Percentiles rank a stretch among this genome's conserved stretches.
Evolutionary conservation across 495 filamentous ascomycete species (phyloP).

Genomic region (Penicillium manginii): DNA sequence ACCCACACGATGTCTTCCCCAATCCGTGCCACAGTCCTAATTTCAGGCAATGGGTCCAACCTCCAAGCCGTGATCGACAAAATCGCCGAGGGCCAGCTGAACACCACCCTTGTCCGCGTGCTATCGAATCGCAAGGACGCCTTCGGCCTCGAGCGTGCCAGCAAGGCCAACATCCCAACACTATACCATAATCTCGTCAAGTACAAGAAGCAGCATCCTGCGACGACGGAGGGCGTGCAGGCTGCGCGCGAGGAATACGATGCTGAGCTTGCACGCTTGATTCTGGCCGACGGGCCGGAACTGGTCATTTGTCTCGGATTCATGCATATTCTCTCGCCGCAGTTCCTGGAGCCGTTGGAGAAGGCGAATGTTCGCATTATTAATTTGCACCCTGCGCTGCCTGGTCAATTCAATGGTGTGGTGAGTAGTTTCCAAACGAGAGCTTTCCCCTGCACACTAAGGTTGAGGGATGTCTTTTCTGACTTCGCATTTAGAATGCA

Average conservation of each 20-base stretch:
- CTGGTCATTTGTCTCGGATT: slow-evolving; percentile 65
- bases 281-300: slow-evolving; percentile 70
- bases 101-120: slow-evolving; percentile 72
- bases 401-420: slow-evolving; percentile 76
- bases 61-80: slow-evolving; percentile 90
- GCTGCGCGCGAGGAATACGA: slow-evolving; percentile 74
- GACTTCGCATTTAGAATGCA: slow-evolving; percentile 48
- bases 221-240: slow-evolving; percentile 46
- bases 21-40: slow-evolving; percentile 63
- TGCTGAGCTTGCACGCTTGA: slow-evolving; percentile 72
- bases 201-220: slow-evolving; percentile 58
- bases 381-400: slow-evolving; percentile 85
- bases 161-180: slow-evolving; percentile 71
- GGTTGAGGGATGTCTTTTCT: too few relatives aligned
- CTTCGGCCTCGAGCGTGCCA: slow-evolving; percentile 75
- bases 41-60: slow-evolving; percentile 84
- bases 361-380: slow-evolving; percentile 67
- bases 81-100: slow-evolving; percentile 53
- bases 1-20: slow-evolving; percentile 32
- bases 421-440: slow-evolving; percentile 32
- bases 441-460: too few relatives aligned
- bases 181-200: slow-evolving; percentile 85
- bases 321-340: slow-evolving; percentile 62
- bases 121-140: slow-evolving; percentile 83
- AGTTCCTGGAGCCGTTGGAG: slow-evolving; percentile 69